Evolutionary conservation across 805 yeast genomes (phyloP), one percentile per base, ranked within the genome.

Genomic region (Kuraishia floccosa): DNA sequence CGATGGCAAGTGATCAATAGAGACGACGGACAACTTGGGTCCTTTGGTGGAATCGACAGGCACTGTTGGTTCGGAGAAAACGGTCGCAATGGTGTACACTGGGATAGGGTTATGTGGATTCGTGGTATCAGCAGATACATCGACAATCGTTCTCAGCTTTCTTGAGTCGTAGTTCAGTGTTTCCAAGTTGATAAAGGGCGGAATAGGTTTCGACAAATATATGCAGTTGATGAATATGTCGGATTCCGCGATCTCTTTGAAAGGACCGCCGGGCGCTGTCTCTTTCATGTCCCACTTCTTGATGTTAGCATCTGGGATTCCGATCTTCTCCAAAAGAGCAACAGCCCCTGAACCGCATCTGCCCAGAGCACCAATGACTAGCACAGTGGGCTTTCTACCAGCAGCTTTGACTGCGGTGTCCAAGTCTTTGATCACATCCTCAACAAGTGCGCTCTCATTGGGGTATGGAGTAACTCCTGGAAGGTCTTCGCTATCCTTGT

Each of bases 271-370:
- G 59, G 70, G 76, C 43, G 91, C 77, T 36, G 99, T 91, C 66
- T 91, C 99, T 37, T 81, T 72, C 72, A 91, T 85, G 59, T 91
- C 99, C 99, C 99, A 91, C 64, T 83, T 81, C 46, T 69, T 53
- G 39, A 91, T 74, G 57, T 84, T 79, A 35, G 62, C 71, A 27
- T 83, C 91, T 32, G 97, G 95, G 35, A 91, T 61, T 36, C 99
- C 99, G 34, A 69, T 78, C 60, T 80, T 80, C 38, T 65, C 68
- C 58, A 84, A 72, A 34, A 87, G 65, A 41, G 82, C 93, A 44
- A 85, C 65, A 21, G 99, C 97, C 53, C 99, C 99, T 9, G 94
- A 76, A 33, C 99, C 99, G 63, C 97, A 91, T 66, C 99, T 81
- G 41, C 99, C 99, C 37, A 87, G 68, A 17, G 98, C 98, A 52